Conservation (phyloP, 2,329 filamentous ascomycete species). For the Grosmannia clavigera region DNA sequence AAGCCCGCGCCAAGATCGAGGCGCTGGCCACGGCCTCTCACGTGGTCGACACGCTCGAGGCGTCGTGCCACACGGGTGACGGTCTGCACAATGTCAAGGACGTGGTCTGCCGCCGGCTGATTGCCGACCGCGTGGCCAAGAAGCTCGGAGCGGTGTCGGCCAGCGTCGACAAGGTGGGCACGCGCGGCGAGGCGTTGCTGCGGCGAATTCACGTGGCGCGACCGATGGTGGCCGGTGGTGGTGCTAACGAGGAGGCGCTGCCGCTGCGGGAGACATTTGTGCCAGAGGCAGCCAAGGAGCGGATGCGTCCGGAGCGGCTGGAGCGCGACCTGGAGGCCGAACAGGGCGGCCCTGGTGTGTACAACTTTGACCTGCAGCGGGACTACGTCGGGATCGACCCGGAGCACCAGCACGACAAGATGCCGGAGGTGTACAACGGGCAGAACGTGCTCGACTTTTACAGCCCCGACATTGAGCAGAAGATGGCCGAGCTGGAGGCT, state of each 20-base stretch:
- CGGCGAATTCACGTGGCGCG: conserved; percentile 94
- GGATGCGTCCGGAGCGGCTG: conserved; percentile 44
- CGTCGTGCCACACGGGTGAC: conserved; percentile 90
- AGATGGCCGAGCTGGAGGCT: conserved; percentile 81
- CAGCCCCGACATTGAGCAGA: conserved; percentile 90
- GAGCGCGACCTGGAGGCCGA: conserved; percentile 83
- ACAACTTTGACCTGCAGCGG: conserved; percentile 82
- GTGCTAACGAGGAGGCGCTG: conserved; percentile 18
- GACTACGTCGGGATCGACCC: conserved; percentile 79
- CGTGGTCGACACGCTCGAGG: conserved; percentile 83
- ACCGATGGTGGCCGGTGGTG: conserved; percentile 57
- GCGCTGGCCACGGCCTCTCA: conserved; percentile 34
- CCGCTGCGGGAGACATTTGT: conserved; percentile 66
- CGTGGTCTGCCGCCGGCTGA: conserved; percentile 79
- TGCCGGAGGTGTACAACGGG: conserved; percentile 87
- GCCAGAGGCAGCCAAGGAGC: conserved; percentile 72
- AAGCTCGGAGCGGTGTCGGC: conserved; percentile 89
- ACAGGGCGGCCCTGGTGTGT: conserved; percentile 90
- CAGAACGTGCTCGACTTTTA: conserved; percentile 97
- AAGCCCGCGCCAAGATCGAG: conserved; percentile 46
- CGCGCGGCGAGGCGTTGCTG: conserved; percentile 80
- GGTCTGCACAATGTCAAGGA: conserved; percentile 94
- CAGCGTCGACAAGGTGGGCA: conserved; percentile 61
- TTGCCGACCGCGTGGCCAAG: conserved; percentile 86
- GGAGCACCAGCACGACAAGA: conserved; percentile 93